Evolutionary conservation across 306 rosid genomes (phyloP), one percentile per base, ranked within the genome.

Genomic region (Benincasa hispida): DNA sequence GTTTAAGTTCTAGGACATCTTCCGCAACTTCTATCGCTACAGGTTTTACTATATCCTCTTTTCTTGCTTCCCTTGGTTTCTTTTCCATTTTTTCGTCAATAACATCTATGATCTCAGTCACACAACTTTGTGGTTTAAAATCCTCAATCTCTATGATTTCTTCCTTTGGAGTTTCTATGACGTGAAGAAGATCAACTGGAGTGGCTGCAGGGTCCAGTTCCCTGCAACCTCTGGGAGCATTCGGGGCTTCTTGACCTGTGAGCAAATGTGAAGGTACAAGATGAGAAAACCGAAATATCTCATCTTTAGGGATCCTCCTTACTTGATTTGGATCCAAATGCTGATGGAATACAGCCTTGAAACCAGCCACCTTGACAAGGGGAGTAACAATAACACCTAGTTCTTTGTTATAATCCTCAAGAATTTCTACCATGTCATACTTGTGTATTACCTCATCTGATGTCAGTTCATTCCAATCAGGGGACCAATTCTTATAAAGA

Each of bases 201-300:
- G 88, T 89, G 62, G 97, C 93, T 47, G 97, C 96, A 47, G 99
- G 96, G 76, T 94, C 96, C 84, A 94, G 88, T 85, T 92, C 99
- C 85, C 94, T 82, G 78, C 96, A 94, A 84, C 96, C 96, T 77
- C 82, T 90, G 72, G 93, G 98, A 84, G 96, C 90, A 83, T 83
- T 86, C 6, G 77, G 81, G 70, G 87, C 88, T 88, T 92, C 97
- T 80, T 78, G 87, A 78, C 97, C 99, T 2, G 90, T 83, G 30
- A 89, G 90, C 57, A 81, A 75, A 63, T 76, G 72, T 13, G 99
- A 89, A 74, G 97, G 99, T 67, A 94, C 87, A 67, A 78, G 91
- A 83, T 92, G 99, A 47, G 97, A 94, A 87, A 94, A 89, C 37
- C 84, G 91, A 80, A 89, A 85, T 82, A 92, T 88, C 87, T 94